Percentiles rank a stretch among this genome's conserved stretches.
phyloP scores from a whole-genome alignment of 768 basidiomycete species.

The Psilocybe azurescens region DNA sequence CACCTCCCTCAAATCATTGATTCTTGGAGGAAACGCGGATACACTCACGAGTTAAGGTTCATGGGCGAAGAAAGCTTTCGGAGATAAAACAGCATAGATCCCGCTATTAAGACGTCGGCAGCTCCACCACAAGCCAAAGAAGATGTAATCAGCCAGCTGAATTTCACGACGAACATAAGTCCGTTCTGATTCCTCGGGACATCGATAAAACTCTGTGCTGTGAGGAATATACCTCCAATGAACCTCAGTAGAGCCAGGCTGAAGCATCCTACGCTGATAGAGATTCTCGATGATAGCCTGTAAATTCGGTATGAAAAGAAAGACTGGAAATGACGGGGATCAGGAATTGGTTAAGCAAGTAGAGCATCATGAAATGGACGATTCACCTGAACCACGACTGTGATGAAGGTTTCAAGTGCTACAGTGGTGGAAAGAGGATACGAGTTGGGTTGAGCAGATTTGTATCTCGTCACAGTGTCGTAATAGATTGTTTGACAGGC shows the following conservation, averaged over 20 bases:
- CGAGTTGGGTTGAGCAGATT: slow-evolving; percentile 11
- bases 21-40: not conserved
- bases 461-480: slow-evolving; percentile 14
- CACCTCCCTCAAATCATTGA: no score
- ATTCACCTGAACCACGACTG: slow-evolving; percentile 19
- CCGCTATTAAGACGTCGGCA: slow-evolving; percentile 19
- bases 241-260: slow-evolving; percentile 17
- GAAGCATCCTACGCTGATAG: slow-evolving; percentile 4
- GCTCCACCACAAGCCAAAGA: slow-evolving; percentile 17
- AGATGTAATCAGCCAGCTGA: slow-evolving; percentile 23
- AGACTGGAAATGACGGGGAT: not conserved
- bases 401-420: slow-evolving; percentile 14
- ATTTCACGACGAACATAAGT: slow-evolving; percentile 8
- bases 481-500: slow-evolving; percentile 15
- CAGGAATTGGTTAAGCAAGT: no score
- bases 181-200: slow-evolving; percentile 19
- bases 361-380: no score
- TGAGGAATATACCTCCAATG: slow-evolving; percentile 13
- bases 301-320: slow-evolving; percentile 20
- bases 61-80: slow-evolving; percentile 11
- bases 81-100: slow-evolving; percentile 16
- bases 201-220: slow-evolving; percentile 17
- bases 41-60: slow-evolving; percentile 15
- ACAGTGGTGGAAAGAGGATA: slow-evolving; percentile 17
- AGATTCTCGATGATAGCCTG: slow-evolving; percentile 9